A percentile compares a stretch with the other conserved stretches of the same genome.
Conservation (phyloP, 1,284 basidiomycete genomes). For the Tausonia pullulans region DNA sequence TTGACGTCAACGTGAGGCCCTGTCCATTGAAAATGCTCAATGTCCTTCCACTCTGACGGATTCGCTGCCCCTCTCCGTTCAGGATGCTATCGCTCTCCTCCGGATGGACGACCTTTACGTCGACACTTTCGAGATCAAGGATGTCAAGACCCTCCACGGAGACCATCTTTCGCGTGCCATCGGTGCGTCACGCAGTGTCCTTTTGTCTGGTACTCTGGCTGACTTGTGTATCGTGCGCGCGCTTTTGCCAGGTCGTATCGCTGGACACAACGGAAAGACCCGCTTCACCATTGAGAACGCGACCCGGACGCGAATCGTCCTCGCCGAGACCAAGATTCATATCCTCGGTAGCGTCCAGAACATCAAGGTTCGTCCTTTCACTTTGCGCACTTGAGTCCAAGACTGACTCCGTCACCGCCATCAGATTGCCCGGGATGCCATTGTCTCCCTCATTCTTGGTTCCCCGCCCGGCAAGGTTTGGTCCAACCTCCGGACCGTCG, state of each 20-base stretch:
- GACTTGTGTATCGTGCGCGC: conserved; percentile 11
- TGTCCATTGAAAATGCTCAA: background rate
- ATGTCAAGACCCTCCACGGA: conserved; percentile 94
- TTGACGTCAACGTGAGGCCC: conserved; percentile 70
- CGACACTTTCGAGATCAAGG: conserved; percentile 97
- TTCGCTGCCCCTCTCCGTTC: conserved; percentile 12
- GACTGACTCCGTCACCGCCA: no score
- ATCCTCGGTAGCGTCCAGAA: conserved; percentile 53
- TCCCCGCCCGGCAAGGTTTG: conserved; percentile 91
- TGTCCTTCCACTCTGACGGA: background rate
- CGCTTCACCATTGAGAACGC: conserved; percentile 98
- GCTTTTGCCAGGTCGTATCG: conserved; percentile 63
- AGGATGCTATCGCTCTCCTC: conserved; percentile 92
- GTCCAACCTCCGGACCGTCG: conserved; percentile 77
- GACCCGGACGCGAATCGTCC: conserved; percentile 85
- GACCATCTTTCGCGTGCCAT: conserved; percentile 94
- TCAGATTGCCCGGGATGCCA: conserved; percentile 65
- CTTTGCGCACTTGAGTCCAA: no score
- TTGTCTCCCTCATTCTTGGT: conserved; percentile 88
- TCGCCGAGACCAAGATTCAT: conserved; percentile 76
- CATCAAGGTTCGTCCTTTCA: conserved; percentile 57
- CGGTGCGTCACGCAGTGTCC: conserved; percentile 41
- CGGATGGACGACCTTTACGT: conserved; percentile 94
- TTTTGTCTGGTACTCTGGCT: conserved; percentile 44
- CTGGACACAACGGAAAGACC: conserved; percentile 94